Base-by-base conservation (phyloP, 179 eudicot species). In the Carnegiea gigantea region DNA sequence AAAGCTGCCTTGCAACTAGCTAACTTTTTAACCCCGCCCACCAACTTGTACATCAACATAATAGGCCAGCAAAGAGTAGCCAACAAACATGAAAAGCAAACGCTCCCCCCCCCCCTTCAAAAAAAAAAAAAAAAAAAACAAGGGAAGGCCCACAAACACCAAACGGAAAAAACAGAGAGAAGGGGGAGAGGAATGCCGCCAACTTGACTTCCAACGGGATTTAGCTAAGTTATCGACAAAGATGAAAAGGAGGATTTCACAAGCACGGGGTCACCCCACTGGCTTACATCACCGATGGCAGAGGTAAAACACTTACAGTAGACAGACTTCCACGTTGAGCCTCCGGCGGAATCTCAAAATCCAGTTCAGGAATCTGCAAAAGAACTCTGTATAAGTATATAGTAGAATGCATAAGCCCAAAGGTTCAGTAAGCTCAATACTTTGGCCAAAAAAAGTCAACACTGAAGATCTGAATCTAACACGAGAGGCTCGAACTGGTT, bases 331-430 rank as follows among this genome's bases (percentile, higher is more conserved):
- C 99, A 83, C 98, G 95, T 82, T 96, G 99, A 83, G 99, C 91
- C 88, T 94, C 98, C 5, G 96, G 95, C 33, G 99, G 99, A 72
- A 96, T 94, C 93, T 96, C 99, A 73, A 96, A 96, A 77, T 94
- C 99, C 82, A 96, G 86, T 86, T 96, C 98, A 79, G 96, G 97
- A 77, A 96, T 89, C 99, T 96, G 88, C 85, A 86, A 59, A 82
- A 48, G 70, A 79, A 82, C 14, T 70, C 68, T 24, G 23, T 64
- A 46, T 83, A 73, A 84, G 80, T 73, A 78, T 73, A 76, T 10
- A n/a, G 48, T 43, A 15, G 53, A 82, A 70, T 4, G 51, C 10
- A 40, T 60, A 57, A 57, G 57, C 17, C 57, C 57, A 51, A 51
- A 18, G 54, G 4, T 21, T 26, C 48, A 79, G 40, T 40, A 24